These are phyloP conservation scores for Penicillium janthinellum DNA, from an alignment of 2,329 filamentous ascomycete genomes.

Conservation along the genomic window DNA sequence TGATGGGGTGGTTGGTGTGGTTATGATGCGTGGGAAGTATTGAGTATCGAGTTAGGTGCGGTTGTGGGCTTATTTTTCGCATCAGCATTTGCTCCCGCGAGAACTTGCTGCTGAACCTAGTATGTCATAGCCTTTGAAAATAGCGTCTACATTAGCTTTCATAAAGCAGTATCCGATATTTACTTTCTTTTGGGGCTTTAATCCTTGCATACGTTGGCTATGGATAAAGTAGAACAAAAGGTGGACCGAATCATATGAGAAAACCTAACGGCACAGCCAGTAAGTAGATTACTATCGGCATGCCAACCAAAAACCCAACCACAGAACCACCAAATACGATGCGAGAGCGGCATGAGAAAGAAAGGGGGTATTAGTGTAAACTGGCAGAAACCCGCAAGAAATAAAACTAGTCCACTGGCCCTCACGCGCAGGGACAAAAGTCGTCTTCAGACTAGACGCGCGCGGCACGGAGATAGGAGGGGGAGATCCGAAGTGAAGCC, in stretches of 20 bases:
- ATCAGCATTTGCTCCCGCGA: not conserved
- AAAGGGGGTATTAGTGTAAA: not conserved
- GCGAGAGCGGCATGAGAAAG: not conserved
- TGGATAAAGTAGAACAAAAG: too few relatives aligned
- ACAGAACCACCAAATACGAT: not conserved
- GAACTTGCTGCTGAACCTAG: not conserved
- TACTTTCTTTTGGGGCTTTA: not conserved
- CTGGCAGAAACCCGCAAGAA: not conserved
- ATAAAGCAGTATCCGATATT: not conserved
- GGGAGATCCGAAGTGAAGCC: not conserved
- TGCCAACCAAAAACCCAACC: not conserved
- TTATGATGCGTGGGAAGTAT: conserved; percentile 41
- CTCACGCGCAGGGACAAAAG: not conserved
- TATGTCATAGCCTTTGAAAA: not conserved
- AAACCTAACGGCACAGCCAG: not conserved
- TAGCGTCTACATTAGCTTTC: not conserved
- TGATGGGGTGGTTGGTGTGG: conserved; percentile 56
- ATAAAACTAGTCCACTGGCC: too few relatives aligned
- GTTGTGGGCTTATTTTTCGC: not conserved
- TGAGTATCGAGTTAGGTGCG: not conserved
- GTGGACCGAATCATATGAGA: conserved; percentile 2
- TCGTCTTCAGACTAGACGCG: not conserved
- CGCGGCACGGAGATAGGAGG: not conserved
- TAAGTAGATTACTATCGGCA: not conserved
- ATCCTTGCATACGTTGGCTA: too few relatives aligned